These are phyloP conservation scores for Alternaria panax DNA, from an alignment of 2,329 filamentous ascomycete species.

Conservation along the genomic window DNA sequence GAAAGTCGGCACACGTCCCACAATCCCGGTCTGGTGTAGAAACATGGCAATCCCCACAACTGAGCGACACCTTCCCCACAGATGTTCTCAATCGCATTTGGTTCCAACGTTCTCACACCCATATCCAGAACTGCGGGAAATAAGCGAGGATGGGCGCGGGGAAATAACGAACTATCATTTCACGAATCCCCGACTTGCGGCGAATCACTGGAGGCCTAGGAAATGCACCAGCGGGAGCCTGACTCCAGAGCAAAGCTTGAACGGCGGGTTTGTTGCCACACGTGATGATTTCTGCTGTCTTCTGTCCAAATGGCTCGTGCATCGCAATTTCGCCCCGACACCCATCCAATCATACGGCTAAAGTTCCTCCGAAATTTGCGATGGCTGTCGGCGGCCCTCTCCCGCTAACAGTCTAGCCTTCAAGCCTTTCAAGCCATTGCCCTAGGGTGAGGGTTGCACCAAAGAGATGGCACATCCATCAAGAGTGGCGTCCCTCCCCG, in stretches of 20 bases:
- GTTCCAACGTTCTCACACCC: not conserved
- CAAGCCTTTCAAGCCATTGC: too few relatives aligned
- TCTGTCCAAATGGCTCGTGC: too few relatives aligned
- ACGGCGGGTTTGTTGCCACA: not conserved
- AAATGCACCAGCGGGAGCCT: not conserved
- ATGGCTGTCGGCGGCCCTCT: conserved; percentile 26
- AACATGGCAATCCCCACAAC: conserved; percentile 8
- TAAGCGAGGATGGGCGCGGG: conserved; percentile 22
- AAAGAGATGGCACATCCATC: conserved; percentile 11
- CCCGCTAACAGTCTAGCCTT: conserved; percentile 25
- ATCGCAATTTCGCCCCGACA: conserved; percentile 27
- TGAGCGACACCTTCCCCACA: conserved; percentile 4
- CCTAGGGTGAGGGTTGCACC: conserved; percentile 13
- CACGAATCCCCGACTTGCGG: not conserved
- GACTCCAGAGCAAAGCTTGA: not conserved
- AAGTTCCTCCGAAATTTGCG: conserved; percentile 1
- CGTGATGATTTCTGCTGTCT: not conserved
- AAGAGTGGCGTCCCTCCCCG: conserved; percentile 29
- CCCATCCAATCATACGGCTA: conserved; percentile 13
- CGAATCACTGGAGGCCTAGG: not conserved
- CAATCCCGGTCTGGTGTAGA: too few relatives aligned
- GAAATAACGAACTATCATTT: conserved; percentile 18
- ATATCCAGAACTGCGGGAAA: conserved; percentile 6
- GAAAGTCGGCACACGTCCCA: too few relatives aligned
- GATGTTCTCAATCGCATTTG: not conserved